Evolutionary conservation across 2,329 filamentous ascomycete species (phyloP).

Genomic region (Exophiala calicioides): DNA sequence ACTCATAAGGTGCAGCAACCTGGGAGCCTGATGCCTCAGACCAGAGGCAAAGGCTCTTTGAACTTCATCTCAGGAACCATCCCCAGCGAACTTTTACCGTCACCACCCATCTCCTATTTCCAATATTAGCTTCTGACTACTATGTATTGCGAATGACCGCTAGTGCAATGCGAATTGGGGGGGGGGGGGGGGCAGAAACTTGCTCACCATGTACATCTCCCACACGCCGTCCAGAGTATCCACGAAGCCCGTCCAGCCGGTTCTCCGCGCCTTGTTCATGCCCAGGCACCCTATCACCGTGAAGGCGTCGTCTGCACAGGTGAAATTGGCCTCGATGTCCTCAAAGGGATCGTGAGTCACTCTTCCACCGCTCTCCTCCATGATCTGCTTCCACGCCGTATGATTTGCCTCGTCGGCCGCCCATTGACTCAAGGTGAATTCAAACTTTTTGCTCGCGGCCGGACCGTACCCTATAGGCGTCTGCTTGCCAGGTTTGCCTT

Average conservation of each 20-base stretch:
- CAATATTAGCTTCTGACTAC: no score
- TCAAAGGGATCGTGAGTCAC: slow-evolving; percentile 31
- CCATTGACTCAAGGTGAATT: slow-evolving; percentile 51
- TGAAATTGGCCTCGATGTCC: slow-evolving; percentile 30
- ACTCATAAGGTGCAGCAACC: no score
- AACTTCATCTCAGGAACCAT: no score
- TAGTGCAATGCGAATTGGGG: no score
- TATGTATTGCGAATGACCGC: no score
- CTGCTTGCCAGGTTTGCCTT: slow-evolving; percentile 28
- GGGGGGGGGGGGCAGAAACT: no score
- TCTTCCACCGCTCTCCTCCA: slow-evolving; percentile 40
- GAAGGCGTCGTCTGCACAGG: slow-evolving; percentile 30
- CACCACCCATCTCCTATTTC: no score
- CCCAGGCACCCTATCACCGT: slow-evolving; percentile 18
- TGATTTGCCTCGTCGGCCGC: slow-evolving; percentile 46
- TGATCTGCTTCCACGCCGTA: slow-evolving; percentile 49
- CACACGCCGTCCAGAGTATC: slow-evolving; percentile 31
- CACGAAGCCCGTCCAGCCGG: slow-evolving; percentile 34
- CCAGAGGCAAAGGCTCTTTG: no score
- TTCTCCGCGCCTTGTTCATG: slow-evolving; percentile 31
- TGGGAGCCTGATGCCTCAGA: no score
- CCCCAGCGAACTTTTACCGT: no score
- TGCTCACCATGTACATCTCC: slow-evolving; percentile 33
- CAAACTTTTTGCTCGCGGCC: slow-evolving; percentile 39
- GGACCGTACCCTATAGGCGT: slow-evolving; percentile 43